These are phyloP conservation scores for Beauveria sp. DNA, from an alignment of 2,329 filamentous ascomycete genomes.

Conservation along the genomic window DNA sequence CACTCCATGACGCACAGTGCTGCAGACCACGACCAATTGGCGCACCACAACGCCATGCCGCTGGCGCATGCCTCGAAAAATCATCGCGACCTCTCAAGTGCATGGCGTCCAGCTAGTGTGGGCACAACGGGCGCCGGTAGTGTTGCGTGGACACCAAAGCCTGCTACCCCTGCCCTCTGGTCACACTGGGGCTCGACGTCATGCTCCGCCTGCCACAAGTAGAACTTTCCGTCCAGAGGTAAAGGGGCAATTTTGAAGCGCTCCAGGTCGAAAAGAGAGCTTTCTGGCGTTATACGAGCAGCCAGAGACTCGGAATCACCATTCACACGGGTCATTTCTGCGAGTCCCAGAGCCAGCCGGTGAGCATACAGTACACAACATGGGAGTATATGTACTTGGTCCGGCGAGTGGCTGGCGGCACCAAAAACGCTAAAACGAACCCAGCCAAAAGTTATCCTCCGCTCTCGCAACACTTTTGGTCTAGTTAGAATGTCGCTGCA, in stretches of 20 bases:
- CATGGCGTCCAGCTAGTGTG: conserved; percentile 10
- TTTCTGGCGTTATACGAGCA: not conserved
- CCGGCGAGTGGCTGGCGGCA: not conserved
- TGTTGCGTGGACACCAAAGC: not conserved
- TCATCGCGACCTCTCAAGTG: not conserved
- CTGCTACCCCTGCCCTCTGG: conserved; percentile 5
- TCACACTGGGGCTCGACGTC: conserved; percentile 12
- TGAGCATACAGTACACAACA: not conserved
- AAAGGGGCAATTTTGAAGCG: not conserved
- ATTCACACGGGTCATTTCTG: not conserved
- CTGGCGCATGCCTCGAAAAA: not conserved
- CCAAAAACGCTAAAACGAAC: conserved; percentile 3
- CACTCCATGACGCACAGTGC: not conserved
- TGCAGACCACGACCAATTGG: conserved; percentile 2
- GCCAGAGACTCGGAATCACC: not conserved
- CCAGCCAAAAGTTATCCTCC: conserved; percentile 1
- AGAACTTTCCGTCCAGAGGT: not conserved
- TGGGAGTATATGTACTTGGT: not conserved
- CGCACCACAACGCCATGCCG: not conserved
- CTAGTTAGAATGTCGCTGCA: conserved; percentile 6
- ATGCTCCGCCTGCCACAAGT: conserved; percentile 8
- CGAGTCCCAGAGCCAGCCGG: not conserved
- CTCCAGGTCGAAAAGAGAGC: not conserved
- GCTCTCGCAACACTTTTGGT: not conserved
- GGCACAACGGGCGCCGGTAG: conserved; percentile 10